A percentile compares a stretch with the other conserved stretches of the same genome.
phyloP scores from a whole-genome alignment of 2,329 filamentous ascomycete species.

The Aspergillus jensenii region DNA sequence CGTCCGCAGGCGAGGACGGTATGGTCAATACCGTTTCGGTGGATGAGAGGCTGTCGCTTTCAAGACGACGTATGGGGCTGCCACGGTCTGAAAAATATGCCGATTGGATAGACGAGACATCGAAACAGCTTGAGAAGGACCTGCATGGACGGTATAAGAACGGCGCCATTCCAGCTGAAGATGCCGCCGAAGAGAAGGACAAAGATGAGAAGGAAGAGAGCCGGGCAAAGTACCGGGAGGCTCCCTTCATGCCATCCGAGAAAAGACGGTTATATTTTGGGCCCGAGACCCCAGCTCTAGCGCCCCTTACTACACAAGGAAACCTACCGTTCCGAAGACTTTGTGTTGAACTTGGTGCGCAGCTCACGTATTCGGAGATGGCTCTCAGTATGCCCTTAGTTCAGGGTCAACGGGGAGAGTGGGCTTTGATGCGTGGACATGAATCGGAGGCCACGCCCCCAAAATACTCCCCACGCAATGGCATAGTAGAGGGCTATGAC shows the following conservation, averaged over 20 bases:
- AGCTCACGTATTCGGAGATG: constrained; percentile 98
- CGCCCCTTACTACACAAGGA: constrained; percentile 92
- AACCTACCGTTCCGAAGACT: constrained; percentile 92
- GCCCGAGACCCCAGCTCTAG: constrained; percentile 87
- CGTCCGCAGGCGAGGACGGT: constrained; percentile 53
- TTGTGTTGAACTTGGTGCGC: constrained; percentile 83
- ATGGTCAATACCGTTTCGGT: constrained; percentile 73
- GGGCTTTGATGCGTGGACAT: constrained; percentile 92
- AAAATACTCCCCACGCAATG: constrained; percentile 55
- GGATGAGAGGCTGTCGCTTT: constrained; percentile 71
- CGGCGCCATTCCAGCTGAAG: constrained; percentile 31
- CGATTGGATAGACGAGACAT: constrained; percentile 72
- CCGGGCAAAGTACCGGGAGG: constrained; percentile 78
- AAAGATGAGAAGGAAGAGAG: constrained; percentile 62
- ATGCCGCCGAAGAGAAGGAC: constrained; percentile 23
- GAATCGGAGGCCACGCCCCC: constrained; percentile 76
- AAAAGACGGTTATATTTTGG: constrained; percentile 94
- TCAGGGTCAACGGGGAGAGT: constrained; percentile 87
- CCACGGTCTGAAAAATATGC: constrained; percentile 74
- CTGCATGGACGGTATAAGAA: constrained; percentile 47
- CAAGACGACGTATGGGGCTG: constrained; percentile 68
- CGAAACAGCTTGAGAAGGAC: constrained; percentile 48
- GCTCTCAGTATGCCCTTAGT: constrained; percentile 87
- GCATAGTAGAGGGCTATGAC: constrained; percentile 73
- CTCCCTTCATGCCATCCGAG: constrained; percentile 85